These are phyloP conservation scores for Hyaloscypha finlandica DNA, from an alignment of 495 filamentous ascomycete species.

Conservation along the genomic window DNA sequence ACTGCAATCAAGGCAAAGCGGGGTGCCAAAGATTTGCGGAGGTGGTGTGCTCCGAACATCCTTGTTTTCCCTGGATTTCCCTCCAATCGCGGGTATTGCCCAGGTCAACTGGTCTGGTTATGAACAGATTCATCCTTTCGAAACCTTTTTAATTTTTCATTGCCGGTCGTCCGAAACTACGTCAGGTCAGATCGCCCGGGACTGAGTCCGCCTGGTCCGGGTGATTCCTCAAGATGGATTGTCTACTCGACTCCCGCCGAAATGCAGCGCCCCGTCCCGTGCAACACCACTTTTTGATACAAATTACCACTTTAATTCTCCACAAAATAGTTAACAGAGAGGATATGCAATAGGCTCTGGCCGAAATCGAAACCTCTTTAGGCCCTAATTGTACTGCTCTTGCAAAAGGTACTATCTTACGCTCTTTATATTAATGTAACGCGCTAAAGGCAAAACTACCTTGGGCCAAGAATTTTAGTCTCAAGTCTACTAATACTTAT, in stretches of 20 bases:
- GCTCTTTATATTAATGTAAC: neutral
- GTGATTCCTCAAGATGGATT: no score
- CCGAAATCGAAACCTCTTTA: constrained; percentile 3
- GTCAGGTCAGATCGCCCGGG: no score
- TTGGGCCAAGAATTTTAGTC: neutral
- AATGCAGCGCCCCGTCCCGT: neutral
- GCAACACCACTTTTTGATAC: neutral
- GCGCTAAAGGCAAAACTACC: neutral
- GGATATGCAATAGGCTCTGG: neutral
- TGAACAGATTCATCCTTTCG: no score
- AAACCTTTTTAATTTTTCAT: no score
- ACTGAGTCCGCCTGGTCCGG: no score
- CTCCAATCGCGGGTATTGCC: no score
- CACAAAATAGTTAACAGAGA: neutral
- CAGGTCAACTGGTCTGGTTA: no score
- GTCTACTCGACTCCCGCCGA: neutral
- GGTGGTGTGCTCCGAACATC: no score
- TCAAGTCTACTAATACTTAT: neutral
- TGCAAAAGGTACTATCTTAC: neutral
- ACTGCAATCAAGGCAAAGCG: no score
- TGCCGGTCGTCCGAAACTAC: no score
- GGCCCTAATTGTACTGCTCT: neutral
- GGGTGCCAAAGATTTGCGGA: no score
- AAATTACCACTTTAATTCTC: neutral
- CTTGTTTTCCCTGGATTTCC: no score